Conservation (phyloP, 2,329 filamentous ascomycete genomes). For the Colletotrichum orchidophilum region DNA sequence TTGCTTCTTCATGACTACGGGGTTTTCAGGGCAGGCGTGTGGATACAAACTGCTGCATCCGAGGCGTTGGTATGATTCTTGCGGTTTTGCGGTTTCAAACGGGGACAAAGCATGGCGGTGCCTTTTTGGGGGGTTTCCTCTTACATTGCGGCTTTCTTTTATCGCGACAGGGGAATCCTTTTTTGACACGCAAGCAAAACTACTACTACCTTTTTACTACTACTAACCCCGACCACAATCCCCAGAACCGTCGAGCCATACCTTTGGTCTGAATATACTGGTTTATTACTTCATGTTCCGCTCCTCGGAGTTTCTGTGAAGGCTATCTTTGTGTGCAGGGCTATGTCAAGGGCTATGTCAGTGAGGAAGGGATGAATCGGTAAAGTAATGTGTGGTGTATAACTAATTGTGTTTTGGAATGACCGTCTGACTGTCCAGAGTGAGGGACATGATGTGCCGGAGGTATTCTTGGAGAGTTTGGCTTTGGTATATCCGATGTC, state of each 20-base stretch:
- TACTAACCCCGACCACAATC: constrained; percentile 1
- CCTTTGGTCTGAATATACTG: constrained; percentile 28
- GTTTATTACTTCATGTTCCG: constrained; percentile 8
- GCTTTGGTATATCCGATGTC: neutral
- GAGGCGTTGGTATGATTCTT: constrained; percentile 31
- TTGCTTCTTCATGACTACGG: constrained; percentile 24
- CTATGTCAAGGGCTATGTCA: neutral
- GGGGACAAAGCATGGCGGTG: constrained; percentile 26
- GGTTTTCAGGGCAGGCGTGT: constrained; percentile 15
- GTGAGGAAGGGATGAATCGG: neutral
- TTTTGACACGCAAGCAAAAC: constrained; percentile 8
- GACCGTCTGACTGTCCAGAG: too few species aligned
- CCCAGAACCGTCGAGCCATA: constrained; percentile 19
- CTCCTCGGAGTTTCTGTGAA: neutral
- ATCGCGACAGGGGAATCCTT: neutral
- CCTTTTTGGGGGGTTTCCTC: constrained; percentile 19
- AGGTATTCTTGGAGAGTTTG: rapidly evolving
- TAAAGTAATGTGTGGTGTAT: neutral
- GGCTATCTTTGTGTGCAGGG: neutral
- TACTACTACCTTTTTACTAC: neutral
- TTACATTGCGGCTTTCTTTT: constrained; percentile 10
- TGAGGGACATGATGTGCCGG: neutral
- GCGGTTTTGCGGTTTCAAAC: constrained; percentile 19
- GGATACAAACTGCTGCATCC: constrained; percentile 20
- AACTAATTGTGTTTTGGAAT: too few species aligned